These are phyloP conservation scores for Clathrus columnatus DNA, from an alignment of 768 basidiomycete species.

Conservation along the genomic window DNA sequence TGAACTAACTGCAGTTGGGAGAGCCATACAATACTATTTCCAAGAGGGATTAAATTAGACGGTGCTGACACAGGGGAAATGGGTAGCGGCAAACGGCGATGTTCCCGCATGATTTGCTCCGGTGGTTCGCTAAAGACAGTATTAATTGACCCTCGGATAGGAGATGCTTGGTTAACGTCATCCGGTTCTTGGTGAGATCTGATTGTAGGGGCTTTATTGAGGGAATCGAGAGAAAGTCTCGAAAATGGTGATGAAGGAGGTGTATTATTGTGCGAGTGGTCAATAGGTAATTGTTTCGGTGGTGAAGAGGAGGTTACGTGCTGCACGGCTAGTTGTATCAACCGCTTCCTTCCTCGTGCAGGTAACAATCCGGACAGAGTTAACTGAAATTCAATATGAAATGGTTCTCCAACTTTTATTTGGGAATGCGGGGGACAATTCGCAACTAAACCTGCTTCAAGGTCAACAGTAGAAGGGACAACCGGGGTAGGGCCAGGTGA, in stretches of 20 bases:
- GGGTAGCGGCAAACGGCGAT: conserved; percentile 33
- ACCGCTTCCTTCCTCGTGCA: conserved; percentile 25
- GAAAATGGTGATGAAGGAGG: conserved; percentile 45
- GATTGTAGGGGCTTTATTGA: conserved; percentile 37
- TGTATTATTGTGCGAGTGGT: conserved; percentile 25
- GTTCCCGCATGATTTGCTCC: conserved; percentile 7
- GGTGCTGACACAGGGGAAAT: not conserved
- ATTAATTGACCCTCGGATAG: conserved; percentile 14
- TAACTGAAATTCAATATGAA: conserved; percentile 47
- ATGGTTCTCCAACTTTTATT: conserved; percentile 50
- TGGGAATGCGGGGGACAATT: conserved; percentile 33
- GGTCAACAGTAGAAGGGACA: conserved; percentile 23
- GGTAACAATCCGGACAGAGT: conserved; percentile 40
- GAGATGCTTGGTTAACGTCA: conserved; percentile 34
- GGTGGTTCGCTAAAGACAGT: too few species aligned
- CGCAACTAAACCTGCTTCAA: conserved; percentile 53
- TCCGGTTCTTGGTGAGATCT: conserved; percentile 41
- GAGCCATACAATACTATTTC: conserved; percentile 42
- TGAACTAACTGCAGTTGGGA: conserved; percentile 26
- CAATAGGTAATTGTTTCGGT: not conserved
- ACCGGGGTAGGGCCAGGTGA: conserved; percentile 18
- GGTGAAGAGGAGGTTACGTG: conserved; percentile 45
- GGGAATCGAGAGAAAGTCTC: conserved; percentile 36
- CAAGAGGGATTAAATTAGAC: conserved; percentile 33
- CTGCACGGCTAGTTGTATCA: conserved; percentile 52